Conservation (phyloP, 1,139 yeast genomes). For the Scheffersomyces insectosa region DNA sequence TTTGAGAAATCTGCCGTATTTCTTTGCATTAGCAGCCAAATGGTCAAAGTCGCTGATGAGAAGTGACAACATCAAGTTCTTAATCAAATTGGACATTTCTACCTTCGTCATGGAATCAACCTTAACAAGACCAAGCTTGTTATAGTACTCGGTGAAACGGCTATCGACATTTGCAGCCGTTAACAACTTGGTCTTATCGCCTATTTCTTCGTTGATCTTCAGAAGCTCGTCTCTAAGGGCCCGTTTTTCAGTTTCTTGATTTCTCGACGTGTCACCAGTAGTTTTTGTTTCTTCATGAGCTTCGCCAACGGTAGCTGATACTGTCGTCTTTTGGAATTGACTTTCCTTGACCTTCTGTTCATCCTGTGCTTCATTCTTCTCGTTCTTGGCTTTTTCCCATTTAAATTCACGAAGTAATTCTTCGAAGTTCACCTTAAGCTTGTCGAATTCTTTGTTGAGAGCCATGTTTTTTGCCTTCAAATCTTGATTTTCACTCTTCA, state of each 20-base stretch:
- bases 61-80: constrained; percentile 35
- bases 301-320: neutral
- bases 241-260: constrained; percentile 5
- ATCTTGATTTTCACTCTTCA: constrained; percentile 14
- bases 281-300: too few relatives aligned
- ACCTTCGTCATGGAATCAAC: constrained; percentile 26
- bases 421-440: constrained; percentile 4
- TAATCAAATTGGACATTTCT: constrained; percentile 30
- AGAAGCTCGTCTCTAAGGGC: neutral
- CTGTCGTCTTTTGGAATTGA: neutral
- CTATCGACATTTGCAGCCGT: constrained; percentile 9
- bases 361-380: neutral
- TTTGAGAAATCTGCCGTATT: constrained; percentile 27
- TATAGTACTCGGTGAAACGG: constrained; percentile 25
- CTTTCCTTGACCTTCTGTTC: neutral
- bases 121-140: constrained; percentile 26
- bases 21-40: constrained; percentile 25
- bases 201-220: constrained; percentile 5
- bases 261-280: neutral
- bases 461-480: constrained; percentile 12
- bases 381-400: constrained; percentile 5
- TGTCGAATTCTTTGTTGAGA: constrained; percentile 7
- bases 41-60: constrained; percentile 29
- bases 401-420: constrained; percentile 11
- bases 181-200: constrained; percentile 7